phyloP scores from a whole-genome alignment of 129 eudicot genomes.

The Scalesia atractyloides region DNA sequence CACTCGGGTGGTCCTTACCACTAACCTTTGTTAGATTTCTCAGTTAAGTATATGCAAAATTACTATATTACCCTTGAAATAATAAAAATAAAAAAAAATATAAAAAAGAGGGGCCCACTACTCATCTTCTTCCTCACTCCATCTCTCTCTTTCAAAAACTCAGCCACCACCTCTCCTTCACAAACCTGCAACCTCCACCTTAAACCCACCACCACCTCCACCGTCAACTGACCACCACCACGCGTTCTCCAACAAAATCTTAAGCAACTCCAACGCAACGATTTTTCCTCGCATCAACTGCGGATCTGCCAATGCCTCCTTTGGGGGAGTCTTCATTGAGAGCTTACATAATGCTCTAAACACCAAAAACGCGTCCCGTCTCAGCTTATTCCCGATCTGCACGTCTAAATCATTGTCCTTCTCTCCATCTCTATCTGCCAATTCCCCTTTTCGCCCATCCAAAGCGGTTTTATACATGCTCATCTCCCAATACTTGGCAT shows the following conservation, averaged over 20 bases:
- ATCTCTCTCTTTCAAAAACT: too few species aligned
- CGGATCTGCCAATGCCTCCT: constrained; percentile 85
- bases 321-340: constrained; percentile 98
- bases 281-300: constrained; percentile 92
- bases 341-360: constrained; percentile 92
- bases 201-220: too few species aligned
- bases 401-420: constrained; percentile 94
- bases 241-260: constrained; percentile 98
- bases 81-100: too few species aligned
- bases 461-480: constrained; percentile 98
- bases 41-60: too few species aligned
- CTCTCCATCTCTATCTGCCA: constrained; percentile 86
- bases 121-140: too few species aligned
- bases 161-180: too few species aligned
- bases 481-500: constrained; percentile 99
- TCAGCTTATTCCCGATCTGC: constrained; percentile 97
- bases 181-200: too few species aligned
- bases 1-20: too few species aligned
- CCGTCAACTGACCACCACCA: too few species aligned
- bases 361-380: constrained; percentile 96
- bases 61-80: too few species aligned
- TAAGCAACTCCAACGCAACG: constrained; percentile 96
- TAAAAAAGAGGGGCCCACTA: too few species aligned
- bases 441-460: constrained; percentile 99
- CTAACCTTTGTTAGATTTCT: too few species aligned